These are phyloP conservation scores for Apiosordaria backusii DNA, from an alignment of 495 filamentous ascomycete genomes.

Conservation along the genomic window DNA sequence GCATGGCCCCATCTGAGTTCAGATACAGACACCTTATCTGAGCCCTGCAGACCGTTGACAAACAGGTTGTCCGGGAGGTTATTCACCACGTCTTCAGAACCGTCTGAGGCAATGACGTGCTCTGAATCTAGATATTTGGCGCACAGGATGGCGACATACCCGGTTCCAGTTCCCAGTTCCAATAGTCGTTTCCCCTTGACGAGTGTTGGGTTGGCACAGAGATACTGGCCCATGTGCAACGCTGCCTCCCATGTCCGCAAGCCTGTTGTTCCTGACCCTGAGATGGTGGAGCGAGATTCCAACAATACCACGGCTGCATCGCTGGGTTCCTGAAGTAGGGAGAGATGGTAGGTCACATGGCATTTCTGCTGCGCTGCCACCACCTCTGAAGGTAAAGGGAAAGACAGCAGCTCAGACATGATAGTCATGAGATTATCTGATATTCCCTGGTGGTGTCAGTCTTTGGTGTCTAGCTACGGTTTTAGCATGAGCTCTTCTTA, in stretches of 20 bases:
- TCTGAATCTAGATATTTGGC: constrained; percentile 65
- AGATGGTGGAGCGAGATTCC: constrained; percentile 72
- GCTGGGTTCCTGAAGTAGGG: constrained; percentile 22
- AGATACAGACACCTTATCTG: constrained; percentile 40
- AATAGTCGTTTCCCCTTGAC: constrained; percentile 61
- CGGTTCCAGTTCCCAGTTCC: constrained; percentile 89
- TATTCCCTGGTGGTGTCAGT: constrained; percentile 56
- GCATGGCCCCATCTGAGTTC: constrained; percentile 61
- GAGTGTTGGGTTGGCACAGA: constrained; percentile 39
- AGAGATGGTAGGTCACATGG: constrained; percentile 69
- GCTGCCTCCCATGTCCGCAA: constrained; percentile 92
- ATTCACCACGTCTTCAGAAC: constrained; percentile 68
- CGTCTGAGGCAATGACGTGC: constrained; percentile 73
- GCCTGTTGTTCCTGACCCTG: constrained; percentile 75
- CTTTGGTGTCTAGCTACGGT: background rate
- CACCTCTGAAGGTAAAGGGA: constrained; percentile 56
- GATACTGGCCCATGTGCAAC: constrained; percentile 75
- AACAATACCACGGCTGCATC: constrained; percentile 51
- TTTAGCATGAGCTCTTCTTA: constrained; percentile 43
- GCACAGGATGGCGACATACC: constrained; percentile 77
- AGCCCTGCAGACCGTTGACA: constrained; percentile 58
- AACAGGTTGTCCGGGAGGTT: constrained; percentile 63
- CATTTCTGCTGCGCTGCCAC: constrained; percentile 68
- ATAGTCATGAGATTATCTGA: constrained; percentile 65
- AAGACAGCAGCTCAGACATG: constrained; percentile 56